phyloP scores from a whole-genome alignment of 2,329 filamentous ascomycete genomes.

The Aspergillus persii region DNA sequence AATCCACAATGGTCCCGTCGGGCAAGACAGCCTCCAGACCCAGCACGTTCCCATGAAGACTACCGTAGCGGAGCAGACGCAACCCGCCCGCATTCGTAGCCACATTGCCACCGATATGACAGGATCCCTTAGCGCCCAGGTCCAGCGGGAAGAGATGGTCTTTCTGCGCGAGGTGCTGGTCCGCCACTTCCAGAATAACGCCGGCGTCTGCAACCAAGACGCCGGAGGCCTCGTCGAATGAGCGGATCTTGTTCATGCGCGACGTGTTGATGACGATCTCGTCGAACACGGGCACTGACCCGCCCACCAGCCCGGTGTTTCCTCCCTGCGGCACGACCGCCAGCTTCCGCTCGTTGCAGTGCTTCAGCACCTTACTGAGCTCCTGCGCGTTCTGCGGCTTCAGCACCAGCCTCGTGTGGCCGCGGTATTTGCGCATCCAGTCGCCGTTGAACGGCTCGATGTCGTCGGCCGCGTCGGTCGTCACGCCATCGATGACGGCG shows the following conservation, averaged over 20 bases:
- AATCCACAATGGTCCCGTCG: constrained; percentile 87
- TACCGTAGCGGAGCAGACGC: constrained; percentile 86
- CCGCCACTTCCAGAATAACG: constrained; percentile 83
- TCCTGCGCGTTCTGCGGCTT: constrained; percentile 82
- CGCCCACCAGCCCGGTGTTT: constrained; percentile 93
- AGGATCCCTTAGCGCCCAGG: constrained; percentile 95
- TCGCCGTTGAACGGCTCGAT: constrained; percentile 91
- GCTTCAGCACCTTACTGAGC: constrained; percentile 84
- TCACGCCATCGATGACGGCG: constrained; percentile 81
- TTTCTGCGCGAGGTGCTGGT: constrained; percentile 78
- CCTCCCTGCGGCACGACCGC: constrained; percentile 96
- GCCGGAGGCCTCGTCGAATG: constrained; percentile 90
- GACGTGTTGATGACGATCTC: constrained; percentile 92
- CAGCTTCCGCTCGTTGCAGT: constrained; percentile 90
- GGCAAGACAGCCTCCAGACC: constrained; percentile 92
- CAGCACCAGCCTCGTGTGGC: constrained; percentile 81
- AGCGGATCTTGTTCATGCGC: constrained; percentile 86
- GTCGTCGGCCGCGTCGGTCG: constrained; percentile 70
- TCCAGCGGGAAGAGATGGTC: constrained; percentile 93
- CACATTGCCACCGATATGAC: constrained; percentile 93
- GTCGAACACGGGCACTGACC: constrained; percentile 94
- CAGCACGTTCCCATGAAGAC: constrained; percentile 86
- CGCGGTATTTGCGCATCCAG: constrained; percentile 99
- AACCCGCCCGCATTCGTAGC: constrained; percentile 94
- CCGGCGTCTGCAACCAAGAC: constrained; percentile 88